phyloP scores from a whole-genome alignment of 257 asterid species.

The Pogostemon cablin region DNA sequence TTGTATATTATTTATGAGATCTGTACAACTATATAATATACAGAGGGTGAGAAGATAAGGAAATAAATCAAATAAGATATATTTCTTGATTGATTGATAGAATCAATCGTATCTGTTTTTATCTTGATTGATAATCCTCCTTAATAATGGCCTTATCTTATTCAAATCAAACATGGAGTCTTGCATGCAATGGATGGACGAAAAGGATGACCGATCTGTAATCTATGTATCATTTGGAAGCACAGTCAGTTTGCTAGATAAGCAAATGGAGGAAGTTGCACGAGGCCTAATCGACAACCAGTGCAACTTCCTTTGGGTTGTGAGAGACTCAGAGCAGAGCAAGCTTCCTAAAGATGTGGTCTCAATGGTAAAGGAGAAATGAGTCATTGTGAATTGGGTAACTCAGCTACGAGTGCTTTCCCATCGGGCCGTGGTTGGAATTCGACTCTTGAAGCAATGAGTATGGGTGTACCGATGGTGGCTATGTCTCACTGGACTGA shows the following conservation, averaged over 20 bases:
- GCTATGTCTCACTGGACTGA: conserved; percentile 50
- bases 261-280: background rate
- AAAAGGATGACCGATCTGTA: background rate
- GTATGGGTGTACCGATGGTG: conserved; percentile 46
- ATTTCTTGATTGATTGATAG: too few relatives aligned
- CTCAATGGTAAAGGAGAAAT: background rate
- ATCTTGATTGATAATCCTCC: too few relatives aligned
- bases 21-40: too few relatives aligned
- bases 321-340: background rate
- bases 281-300: background rate
- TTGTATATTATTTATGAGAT: too few relatives aligned
- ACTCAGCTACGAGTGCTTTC: background rate
- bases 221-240: background rate
- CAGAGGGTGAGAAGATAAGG: too few relatives aligned
- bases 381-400: background rate
- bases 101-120: too few relatives aligned
- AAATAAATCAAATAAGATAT: too few relatives aligned
- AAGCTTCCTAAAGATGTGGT: background rate
- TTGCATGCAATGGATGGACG: background rate
- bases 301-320: background rate
- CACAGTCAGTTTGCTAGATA: background rate
- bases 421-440: conserved; percentile 1
- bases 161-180: conserved; percentile 29
- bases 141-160: conserved; percentile 30
- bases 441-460: conserved; percentile 50